Evolutionary conservation across 2,329 filamentous ascomycete species (phyloP).

Genomic region (Venturiaceae sp.): DNA sequence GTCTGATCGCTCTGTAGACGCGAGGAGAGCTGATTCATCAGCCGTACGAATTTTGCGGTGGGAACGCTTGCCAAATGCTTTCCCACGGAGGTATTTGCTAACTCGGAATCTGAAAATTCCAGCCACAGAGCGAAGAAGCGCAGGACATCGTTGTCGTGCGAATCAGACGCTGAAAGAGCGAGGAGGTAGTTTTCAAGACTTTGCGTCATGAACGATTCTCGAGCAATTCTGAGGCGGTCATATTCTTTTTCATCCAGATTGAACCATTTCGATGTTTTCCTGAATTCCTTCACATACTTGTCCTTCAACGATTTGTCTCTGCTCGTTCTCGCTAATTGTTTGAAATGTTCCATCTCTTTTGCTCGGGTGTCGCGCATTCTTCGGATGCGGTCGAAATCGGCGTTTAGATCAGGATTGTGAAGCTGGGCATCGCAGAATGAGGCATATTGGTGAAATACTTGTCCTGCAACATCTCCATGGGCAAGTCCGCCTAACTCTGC

Average conservation of each 20-base stretch:
- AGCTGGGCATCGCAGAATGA: slow-evolving; percentile 91
- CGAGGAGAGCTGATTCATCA: slow-evolving; percentile 97
- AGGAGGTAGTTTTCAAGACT: slow-evolving; percentile 91
- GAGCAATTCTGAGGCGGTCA: slow-evolving; percentile 62
- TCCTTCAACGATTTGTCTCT: slow-evolving; percentile 14
- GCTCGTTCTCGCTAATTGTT: slow-evolving; percentile 35
- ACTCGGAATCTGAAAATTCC: slow-evolving; percentile 66
- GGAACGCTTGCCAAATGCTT: slow-evolving; percentile 65
- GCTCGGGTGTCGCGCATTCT: slow-evolving; percentile 72
- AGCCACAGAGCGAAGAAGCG: slow-evolving; percentile 94
- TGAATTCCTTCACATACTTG: slow-evolving; percentile 44
- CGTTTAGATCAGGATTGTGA: slow-evolving; percentile 72
- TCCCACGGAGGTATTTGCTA: slow-evolving; percentile 68
- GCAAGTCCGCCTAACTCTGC: slow-evolving; percentile 63
- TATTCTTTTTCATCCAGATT: slow-evolving; percentile 85
- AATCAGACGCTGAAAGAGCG: slow-evolving; percentile 73
- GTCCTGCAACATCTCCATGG: slow-evolving; percentile 64
- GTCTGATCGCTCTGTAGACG: slow-evolving; percentile 62
- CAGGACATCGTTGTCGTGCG: slow-evolving; percentile 79
- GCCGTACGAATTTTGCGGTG: slow-evolving; percentile 79
- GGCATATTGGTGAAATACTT: slow-evolving; percentile 92
- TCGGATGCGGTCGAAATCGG: slow-evolving; percentile 74
- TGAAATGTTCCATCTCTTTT: slow-evolving; percentile 62
- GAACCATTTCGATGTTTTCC: slow-evolving; percentile 77
- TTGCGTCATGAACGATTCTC: slow-evolving; percentile 74